These are phyloP conservation scores for Exophiala sp. DNA, from an alignment of 2,329 filamentous ascomycete species.

Conservation along the genomic window DNA sequence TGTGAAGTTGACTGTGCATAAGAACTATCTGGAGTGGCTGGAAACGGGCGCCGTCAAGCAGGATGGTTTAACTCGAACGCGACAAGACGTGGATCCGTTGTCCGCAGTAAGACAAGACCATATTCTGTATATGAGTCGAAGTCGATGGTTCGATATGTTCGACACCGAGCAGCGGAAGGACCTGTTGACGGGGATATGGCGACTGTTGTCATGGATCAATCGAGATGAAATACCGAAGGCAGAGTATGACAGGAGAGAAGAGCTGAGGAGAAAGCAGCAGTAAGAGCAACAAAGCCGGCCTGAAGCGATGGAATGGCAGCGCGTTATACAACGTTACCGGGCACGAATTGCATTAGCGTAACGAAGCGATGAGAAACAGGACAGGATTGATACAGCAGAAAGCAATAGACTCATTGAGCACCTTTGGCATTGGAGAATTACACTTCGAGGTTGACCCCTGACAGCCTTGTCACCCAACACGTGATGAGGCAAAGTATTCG, in stretches of 20 bases:
- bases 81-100: neutral
- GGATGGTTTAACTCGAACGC: neutral
- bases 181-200: constrained; percentile 57
- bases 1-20: constrained; percentile 56
- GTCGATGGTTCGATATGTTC: constrained; percentile 59
- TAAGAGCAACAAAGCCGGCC: neutral
- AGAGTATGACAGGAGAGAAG: constrained; percentile 24
- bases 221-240: constrained; percentile 29
- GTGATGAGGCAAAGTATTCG: neutral
- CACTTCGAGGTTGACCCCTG: too few species aligned
- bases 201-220: constrained; percentile 54
- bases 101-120: constrained; percentile 28
- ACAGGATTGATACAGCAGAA: neutral
- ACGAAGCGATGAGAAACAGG: too few species aligned
- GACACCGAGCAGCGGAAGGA: constrained; percentile 52
- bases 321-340: constrained; percentile 12
- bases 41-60: constrained; percentile 39
- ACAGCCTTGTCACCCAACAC: neutral
- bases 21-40: constrained; percentile 54
- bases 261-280: constrained; percentile 5
- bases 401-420: neutral
- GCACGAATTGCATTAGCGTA: neutral
- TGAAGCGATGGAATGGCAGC: neutral
- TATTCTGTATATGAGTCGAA: constrained; percentile 52
- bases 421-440: too few species aligned